Percentiles rank a stretch among this genome's conserved stretches.
Evolutionary conservation across 129 eudicot species (phyloP).

Genomic region (Heracleum sosnowskyi): DNA sequence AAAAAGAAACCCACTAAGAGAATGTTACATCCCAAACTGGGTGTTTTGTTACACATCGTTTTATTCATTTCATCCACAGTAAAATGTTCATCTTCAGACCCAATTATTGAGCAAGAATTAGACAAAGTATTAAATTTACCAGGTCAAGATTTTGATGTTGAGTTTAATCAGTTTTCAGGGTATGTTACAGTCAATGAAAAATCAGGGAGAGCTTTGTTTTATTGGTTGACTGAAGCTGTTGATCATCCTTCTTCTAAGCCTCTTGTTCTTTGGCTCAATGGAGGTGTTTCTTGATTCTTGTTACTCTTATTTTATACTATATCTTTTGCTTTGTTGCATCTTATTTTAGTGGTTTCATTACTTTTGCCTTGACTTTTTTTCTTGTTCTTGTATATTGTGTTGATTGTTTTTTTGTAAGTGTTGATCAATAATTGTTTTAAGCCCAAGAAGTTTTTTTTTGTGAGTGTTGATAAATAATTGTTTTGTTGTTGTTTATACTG

Average conservation of each 20-base stretch:
- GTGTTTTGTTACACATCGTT: constrained; percentile 15
- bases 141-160: constrained; percentile 64
- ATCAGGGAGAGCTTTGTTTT: constrained; percentile 73
- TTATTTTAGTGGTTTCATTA: neutral
- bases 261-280: constrained; percentile 88
- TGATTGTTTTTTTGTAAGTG: neutral
- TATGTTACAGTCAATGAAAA: constrained; percentile 65
- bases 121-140: constrained; percentile 56
- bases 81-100: constrained; percentile 26
- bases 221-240: constrained; percentile 80
- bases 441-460: too few species aligned
- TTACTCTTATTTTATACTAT: neutral
- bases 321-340: neutral
- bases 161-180: constrained; percentile 76
- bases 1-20: constrained; percentile 8
- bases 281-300: constrained; percentile 39
- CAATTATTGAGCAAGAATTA: constrained; percentile 34
- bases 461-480: too few species aligned
- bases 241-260: constrained; percentile 78
- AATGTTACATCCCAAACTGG: constrained; percentile 38
- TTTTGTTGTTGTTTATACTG: too few species aligned
- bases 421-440: neutral
- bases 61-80: constrained; percentile 15
- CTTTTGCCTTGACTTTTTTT: neutral
- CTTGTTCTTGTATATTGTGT: neutral